These are phyloP conservation scores for Botrytis porri DNA, from an alignment of 2,329 filamentous ascomycete species.

Conservation along the genomic window DNA sequence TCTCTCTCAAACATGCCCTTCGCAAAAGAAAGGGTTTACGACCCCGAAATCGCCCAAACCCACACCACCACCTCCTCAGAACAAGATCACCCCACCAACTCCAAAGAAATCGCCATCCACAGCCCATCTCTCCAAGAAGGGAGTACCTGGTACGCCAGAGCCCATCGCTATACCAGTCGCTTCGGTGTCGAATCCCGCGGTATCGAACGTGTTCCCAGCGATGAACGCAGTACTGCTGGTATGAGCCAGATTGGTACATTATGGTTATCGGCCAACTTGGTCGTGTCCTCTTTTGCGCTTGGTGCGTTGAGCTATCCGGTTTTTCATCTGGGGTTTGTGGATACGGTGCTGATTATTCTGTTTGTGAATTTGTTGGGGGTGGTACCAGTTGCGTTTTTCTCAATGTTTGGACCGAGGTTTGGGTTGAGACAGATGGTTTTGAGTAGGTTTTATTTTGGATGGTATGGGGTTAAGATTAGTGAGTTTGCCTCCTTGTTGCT, in stretches of 20 bases:
- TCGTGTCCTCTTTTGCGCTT: constrained; percentile 72
- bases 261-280: constrained; percentile 79
- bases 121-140: constrained; percentile 59
- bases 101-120: constrained; percentile 42
- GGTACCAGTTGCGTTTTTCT: constrained; percentile 72
- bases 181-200: constrained; percentile 71
- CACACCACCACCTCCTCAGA: constrained; percentile 1
- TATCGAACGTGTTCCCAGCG: constrained; percentile 69
- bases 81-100: not conserved
- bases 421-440: constrained; percentile 78
- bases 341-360: constrained; percentile 67
- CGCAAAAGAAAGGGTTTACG: not conserved
- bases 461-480: constrained; percentile 66
- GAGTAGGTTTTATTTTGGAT: constrained; percentile 75
- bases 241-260: constrained; percentile 66
- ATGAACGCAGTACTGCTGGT: constrained; percentile 64
- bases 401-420: constrained; percentile 70
- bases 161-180: constrained; percentile 61
- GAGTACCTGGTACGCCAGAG: constrained; percentile 52
- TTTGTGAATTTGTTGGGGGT: constrained; percentile 76
- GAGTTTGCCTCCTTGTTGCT: constrained; percentile 35
- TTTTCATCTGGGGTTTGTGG: constrained; percentile 69
- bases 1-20: not conserved
- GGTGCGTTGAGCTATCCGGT: constrained; percentile 66
- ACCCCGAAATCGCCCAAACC: constrained; percentile 17